phyloP scores from a whole-genome alignment of 164 flowering plant genomes.

The Piper betle region DNA sequence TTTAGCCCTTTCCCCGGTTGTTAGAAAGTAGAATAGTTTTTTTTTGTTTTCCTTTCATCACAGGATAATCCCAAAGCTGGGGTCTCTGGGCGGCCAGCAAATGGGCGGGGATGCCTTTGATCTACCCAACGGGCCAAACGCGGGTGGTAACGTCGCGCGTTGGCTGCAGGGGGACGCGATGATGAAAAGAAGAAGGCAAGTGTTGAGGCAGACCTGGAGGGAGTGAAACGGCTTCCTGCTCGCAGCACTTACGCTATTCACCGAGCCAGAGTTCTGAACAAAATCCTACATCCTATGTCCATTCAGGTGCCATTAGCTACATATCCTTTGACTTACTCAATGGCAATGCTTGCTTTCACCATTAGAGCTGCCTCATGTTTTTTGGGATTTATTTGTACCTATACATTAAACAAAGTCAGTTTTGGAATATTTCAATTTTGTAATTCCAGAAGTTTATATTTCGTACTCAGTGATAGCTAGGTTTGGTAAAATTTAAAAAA shows the following conservation, averaged over 20 bases:
- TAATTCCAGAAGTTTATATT: not conserved
- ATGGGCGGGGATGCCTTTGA: constrained; percentile 12
- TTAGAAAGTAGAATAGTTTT: too few relatives aligned
- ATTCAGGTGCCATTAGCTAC: constrained; percentile 28
- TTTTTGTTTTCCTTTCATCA: not conserved
- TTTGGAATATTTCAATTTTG: not conserved
- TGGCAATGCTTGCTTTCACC: not conserved
- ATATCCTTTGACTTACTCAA: not conserved
- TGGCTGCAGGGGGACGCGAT: constrained; percentile 16
- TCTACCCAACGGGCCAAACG: constrained; percentile 13
- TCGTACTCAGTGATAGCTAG: not conserved
- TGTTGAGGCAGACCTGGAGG: constrained; percentile 48
- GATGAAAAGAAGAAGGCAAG: constrained; percentile 41
- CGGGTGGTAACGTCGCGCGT: constrained; percentile 2
- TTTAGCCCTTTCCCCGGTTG: not conserved
- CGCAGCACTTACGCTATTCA: constrained; percentile 56
- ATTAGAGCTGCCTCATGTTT: too few relatives aligned
- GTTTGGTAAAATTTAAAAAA: too few relatives aligned
- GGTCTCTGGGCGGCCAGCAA: constrained; percentile 5
- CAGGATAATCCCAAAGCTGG: constrained; percentile 8
- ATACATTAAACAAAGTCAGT: not conserved
- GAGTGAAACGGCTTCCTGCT: constrained; percentile 49
- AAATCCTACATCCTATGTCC: constrained; percentile 54
- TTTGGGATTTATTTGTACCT: not conserved
- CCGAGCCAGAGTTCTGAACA: constrained; percentile 55